A percentile compares a stretch with the other conserved stretches of the same genome.
Conservation (phyloP, 1,139 yeast genomes). For the Yamadazyma mexicana region DNA sequence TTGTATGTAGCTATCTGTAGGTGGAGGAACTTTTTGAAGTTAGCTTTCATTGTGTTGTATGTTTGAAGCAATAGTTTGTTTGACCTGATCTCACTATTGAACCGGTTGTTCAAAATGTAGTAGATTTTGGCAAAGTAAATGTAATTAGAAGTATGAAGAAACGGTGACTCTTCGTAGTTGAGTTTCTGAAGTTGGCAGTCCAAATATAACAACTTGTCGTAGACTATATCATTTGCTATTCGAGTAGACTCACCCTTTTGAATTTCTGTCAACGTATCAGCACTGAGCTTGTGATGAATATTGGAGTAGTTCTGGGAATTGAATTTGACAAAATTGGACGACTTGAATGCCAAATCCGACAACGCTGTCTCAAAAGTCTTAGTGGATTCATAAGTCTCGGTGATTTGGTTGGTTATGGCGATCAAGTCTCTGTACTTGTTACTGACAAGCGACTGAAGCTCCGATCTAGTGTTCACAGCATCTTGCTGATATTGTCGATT, state of each 20-base stretch:
- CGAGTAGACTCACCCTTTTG: constrained; percentile 2
- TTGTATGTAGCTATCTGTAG: constrained; percentile 24
- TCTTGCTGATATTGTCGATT: constrained; percentile 28
- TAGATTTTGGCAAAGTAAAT: constrained; percentile 38
- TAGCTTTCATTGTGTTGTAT: constrained; percentile 24
- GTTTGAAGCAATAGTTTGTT: constrained; percentile 18
- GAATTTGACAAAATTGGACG: constrained; percentile 31
- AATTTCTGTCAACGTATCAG: constrained; percentile 1
- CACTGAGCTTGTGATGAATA: neutral
- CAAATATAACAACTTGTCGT: constrained; percentile 14
- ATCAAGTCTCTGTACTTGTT: constrained; percentile 65
- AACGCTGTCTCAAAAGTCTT: constrained; percentile 26
- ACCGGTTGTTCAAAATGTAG: constrained; percentile 29
- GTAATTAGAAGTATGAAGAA: constrained; percentile 28
- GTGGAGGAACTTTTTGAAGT: constrained; percentile 26
- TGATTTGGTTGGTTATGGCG: constrained; percentile 67
- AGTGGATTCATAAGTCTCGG: constrained; percentile 49
- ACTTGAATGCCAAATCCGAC: constrained; percentile 34
- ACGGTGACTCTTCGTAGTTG: constrained; percentile 10
- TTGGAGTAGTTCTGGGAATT: constrained; percentile 11
- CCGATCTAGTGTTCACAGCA: constrained; percentile 26
- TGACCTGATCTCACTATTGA: constrained; percentile 20
- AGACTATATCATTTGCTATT: constrained; percentile 11
- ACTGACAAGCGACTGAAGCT: constrained; percentile 62
- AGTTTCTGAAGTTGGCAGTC: constrained; percentile 15